Base-by-base conservation (phyloP, 2,329 filamentous ascomycete species). In the Alternaria gansuensis region DNA sequence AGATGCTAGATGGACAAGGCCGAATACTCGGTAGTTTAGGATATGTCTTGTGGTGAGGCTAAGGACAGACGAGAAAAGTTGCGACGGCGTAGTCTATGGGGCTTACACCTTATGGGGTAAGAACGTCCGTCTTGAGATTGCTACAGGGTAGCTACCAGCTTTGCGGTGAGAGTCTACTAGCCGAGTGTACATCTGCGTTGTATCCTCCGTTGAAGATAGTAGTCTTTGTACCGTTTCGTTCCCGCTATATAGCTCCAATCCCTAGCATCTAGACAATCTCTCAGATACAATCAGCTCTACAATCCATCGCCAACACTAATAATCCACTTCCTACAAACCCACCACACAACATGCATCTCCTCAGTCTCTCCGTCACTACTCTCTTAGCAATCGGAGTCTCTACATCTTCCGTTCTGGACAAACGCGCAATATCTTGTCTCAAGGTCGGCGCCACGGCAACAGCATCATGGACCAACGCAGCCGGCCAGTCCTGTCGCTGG, bases 391-490 rank as follows among this genome's bases (percentile, higher is more conserved):
- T 46, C 7, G 31, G 24, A 6, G n/a, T 51, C 14, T 29, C 41
- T 13, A 52, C 60, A 6, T 55, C 58, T 7, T 41, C 63, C 6
- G 11, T 34, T 29, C 33, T 59, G 10, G 53, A 45, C 9, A 65
- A 66, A 52, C 64, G 66, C 5, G 51, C 76, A 14, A 74, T 81
- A 29, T 77, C 75, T 1, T 82, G 81, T 59, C 68, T 82, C 4
- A 72, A 58, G 2, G 69, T 80, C 7, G 78, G 79, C 6, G 59
- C 72, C 8, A 78, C 76, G 1, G 81, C 81, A 4, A 83, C 79
- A 5, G 82, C 82, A 10, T 75, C 63, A 21, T 84, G 82, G 82
- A 82, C 74, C 2, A 81, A 83, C 45, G 70, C 72, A 45, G 78
- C 75, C 0, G 80, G 79, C 0, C 64, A 80, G 61, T 72, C 69